A percentile compares a stretch with the other conserved stretches of the same genome.
These are phyloP conservation scores for Yamadazyma kitorensis DNA, from an alignment of 805 yeast species.

Conservation along the genomic window DNA sequence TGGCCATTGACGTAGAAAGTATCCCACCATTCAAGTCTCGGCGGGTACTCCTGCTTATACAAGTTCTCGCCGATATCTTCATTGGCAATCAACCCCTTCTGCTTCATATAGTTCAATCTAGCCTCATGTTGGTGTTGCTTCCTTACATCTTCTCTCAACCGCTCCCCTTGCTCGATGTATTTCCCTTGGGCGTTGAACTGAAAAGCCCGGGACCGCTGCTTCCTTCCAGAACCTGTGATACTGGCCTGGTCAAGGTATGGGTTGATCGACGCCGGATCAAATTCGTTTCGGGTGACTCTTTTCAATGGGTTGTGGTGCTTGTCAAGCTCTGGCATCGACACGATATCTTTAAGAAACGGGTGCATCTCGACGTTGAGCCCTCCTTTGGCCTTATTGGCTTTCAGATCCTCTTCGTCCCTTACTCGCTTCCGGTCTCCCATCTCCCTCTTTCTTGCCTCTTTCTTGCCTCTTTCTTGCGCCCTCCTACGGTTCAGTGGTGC, in stretches of 20 bases:
- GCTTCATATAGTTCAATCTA: conserved; percentile 23
- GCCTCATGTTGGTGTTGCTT: conserved; percentile 27
- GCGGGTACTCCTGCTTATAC: conserved; percentile 51
- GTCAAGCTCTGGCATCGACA: conserved; percentile 23
- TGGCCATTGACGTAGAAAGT: conserved; percentile 45
- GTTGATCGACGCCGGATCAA: conserved; percentile 34
- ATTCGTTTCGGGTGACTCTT: conserved; percentile 22
- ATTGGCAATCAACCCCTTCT: conserved; percentile 51
- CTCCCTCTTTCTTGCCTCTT: no score
- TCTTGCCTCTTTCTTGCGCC: no score
- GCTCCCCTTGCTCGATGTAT: conserved; percentile 53
- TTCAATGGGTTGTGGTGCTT: conserved; percentile 28
- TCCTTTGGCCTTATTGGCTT: conserved; percentile 11
- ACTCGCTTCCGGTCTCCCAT: not conserved
- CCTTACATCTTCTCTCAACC: conserved; percentile 51
- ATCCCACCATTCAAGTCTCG: conserved; percentile 91
- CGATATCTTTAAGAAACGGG: conserved; percentile 31
- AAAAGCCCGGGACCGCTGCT: conserved; percentile 35
- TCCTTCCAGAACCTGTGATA: conserved; percentile 4
- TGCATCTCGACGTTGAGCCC: conserved; percentile 36
- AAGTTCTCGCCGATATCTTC: conserved; percentile 52
- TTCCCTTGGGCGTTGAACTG: conserved; percentile 63
- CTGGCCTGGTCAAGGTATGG: conserved; percentile 34
- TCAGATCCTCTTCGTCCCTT: conserved; percentile 3
- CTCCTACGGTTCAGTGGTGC: no score